These are phyloP conservation scores for Rhizopogon vulgaris DNA, from an alignment of 768 basidiomycete species.

Conservation along the genomic window DNA sequence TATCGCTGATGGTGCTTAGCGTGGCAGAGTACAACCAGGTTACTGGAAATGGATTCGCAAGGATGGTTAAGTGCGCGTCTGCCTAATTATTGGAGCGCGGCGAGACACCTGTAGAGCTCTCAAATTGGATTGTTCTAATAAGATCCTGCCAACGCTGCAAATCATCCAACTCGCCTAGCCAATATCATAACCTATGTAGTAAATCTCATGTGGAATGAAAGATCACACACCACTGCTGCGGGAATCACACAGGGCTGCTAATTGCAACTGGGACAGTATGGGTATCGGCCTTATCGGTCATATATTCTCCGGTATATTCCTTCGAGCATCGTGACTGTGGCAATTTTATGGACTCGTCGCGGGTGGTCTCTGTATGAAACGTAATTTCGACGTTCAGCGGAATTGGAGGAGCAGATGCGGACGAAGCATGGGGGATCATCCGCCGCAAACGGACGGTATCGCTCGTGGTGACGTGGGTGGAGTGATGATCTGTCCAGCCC, in stretches of 20 bases:
- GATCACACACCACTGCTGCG: not conserved
- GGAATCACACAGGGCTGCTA: not conserved
- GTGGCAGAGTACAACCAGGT: too few relatives aligned
- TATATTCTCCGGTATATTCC: not conserved
- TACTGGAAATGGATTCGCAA: not conserved
- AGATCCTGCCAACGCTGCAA: too few relatives aligned
- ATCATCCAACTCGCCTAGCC: too few relatives aligned
- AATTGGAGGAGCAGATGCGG: not conserved
- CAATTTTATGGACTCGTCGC: not conserved
- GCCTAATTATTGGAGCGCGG: too few relatives aligned
- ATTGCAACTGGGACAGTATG: too few relatives aligned
- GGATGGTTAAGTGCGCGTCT: not conserved
- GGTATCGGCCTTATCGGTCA: too few relatives aligned
- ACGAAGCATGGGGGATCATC: not conserved
- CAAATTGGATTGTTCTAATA: too few relatives aligned
- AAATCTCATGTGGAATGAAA: not conserved
- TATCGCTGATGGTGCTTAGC: too few relatives aligned
- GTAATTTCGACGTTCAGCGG: not conserved
- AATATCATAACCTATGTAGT: not conserved
- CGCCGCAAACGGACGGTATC: constrained; percentile 10
- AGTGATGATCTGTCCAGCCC: constrained; percentile 29
- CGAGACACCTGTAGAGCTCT: too few relatives aligned
- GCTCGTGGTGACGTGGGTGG: not conserved
- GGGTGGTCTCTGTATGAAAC: not conserved
- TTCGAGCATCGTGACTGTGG: not conserved